Evolutionary conservation across 305 asterid species (phyloP).

Genomic region (Andrographis paniculata): DNA sequence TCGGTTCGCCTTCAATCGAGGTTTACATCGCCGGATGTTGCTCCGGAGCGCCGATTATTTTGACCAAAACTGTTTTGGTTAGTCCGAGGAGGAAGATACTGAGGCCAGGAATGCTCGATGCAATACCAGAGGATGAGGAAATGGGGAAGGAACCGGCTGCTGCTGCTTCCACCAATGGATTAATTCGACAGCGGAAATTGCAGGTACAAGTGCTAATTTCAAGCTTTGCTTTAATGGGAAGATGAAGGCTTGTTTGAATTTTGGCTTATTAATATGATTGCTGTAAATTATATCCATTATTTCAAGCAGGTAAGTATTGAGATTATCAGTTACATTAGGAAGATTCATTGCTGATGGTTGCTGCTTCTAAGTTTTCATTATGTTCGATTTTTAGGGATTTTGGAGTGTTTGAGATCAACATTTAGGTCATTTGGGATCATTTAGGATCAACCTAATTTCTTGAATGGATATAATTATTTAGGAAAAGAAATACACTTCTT

Average conservation of each 20-base stretch:
- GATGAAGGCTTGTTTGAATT: not conserved
- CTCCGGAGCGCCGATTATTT: conserved; percentile 48
- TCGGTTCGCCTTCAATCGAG: conserved; percentile 49
- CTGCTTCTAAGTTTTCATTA: too few relatives aligned
- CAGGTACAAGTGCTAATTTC: conserved; percentile 28
- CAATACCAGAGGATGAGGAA: conserved; percentile 75
- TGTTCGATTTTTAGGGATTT: too few relatives aligned
- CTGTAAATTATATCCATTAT: too few relatives aligned
- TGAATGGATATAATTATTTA: not conserved
- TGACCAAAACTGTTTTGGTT: conserved; percentile 44
- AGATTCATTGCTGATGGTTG: too few relatives aligned
- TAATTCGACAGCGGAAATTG: conserved; percentile 38
- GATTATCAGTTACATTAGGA: too few relatives aligned
- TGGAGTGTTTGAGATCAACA: too few relatives aligned
- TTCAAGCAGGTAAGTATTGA: too few relatives aligned
- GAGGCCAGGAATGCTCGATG: conserved; percentile 58
- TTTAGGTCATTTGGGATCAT: too few relatives aligned
- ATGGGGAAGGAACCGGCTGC: conserved; percentile 34
- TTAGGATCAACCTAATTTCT: too few relatives aligned
- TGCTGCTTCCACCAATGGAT: conserved; percentile 23
- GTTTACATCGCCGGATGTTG: conserved; percentile 71
- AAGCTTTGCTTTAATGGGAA: not conserved
- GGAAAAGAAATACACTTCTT: too few relatives aligned
- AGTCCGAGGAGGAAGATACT: conserved; percentile 47
- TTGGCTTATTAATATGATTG: too few relatives aligned